phyloP scores from a whole-genome alignment of 1,139 yeast genomes.

The Zygoascus hellenicus region DNA sequence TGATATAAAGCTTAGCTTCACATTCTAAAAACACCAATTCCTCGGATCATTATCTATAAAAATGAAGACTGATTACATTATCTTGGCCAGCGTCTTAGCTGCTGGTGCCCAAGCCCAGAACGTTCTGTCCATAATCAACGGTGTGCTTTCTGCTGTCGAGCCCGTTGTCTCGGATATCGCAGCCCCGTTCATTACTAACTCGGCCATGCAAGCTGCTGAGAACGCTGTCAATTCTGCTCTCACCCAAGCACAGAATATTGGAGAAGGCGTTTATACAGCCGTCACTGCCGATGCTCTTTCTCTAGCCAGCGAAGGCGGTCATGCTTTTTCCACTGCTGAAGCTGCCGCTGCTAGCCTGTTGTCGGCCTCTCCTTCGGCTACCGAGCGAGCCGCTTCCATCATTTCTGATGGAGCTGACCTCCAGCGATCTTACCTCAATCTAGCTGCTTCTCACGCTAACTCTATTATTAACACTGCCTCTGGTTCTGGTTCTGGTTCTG shows the following conservation, averaged over 20 bases:
- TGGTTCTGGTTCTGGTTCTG: background rate
- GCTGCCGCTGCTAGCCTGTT: constrained; percentile 2
- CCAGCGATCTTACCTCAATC: background rate
- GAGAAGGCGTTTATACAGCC: constrained; percentile 7
- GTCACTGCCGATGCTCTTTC: constrained; percentile 4
- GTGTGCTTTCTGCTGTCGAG: constrained; percentile 1
- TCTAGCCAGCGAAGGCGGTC: background rate
- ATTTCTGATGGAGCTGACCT: constrained; percentile 6
- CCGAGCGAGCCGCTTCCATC: constrained; percentile 1
- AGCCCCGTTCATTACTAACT: constrained; percentile 3
- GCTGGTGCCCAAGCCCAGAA: constrained; percentile 6
- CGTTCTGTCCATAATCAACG: background rate
- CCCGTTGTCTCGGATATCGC: constrained; percentile 7
- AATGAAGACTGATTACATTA: background rate
- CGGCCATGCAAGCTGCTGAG: constrained; percentile 1
- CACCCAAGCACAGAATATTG: constrained; percentile 1
- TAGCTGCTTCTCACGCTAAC: background rate
- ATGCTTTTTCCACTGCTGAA: constrained; percentile 7
- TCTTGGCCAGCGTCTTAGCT: background rate
- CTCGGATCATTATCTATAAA: background rate
- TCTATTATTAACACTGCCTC: constrained; percentile 1
- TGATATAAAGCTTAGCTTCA: too few relatives aligned
- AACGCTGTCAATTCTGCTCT: background rate
- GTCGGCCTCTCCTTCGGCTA: constrained; percentile 3
- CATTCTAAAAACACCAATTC: too few relatives aligned